phyloP scores from a whole-genome alignment of 352 stramenopile species.

The Phytophthora fragariaefolia region DNA sequence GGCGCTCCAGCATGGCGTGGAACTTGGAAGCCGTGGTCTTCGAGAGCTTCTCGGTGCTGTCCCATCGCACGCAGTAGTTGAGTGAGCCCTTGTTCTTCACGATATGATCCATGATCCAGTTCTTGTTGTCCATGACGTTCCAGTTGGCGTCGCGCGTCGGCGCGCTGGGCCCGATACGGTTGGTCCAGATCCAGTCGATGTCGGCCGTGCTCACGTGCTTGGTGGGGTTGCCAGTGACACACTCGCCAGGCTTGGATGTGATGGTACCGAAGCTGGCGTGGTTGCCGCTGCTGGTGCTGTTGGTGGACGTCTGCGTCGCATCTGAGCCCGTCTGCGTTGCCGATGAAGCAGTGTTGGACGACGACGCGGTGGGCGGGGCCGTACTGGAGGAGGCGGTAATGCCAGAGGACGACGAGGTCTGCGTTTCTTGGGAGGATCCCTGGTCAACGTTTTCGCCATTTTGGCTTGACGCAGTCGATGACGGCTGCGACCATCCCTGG shows the following conservation, averaged over 20 bases:
- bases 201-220: conserved; percentile 17
- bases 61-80: conserved; percentile 45
- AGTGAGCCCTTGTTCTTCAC: conserved; percentile 39
- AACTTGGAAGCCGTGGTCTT: conserved; percentile 39
- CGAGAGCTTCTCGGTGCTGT: conserved; percentile 38
- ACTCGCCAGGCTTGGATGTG: conserved; percentile 11
- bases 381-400: no score
- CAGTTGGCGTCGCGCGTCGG: no score
- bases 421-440: background rate
- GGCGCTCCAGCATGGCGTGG: conserved; percentile 33
- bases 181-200: conserved; percentile 8
- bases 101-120: conserved; percentile 42
- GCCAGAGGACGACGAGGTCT: background rate
- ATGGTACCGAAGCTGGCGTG: conserved; percentile 21
- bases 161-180: conserved; percentile 23
- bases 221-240: conserved; percentile 15
- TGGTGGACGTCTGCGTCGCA: background rate
- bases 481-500: background rate
- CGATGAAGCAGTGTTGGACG: no score
- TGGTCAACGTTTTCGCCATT: background rate
- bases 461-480: background rate
- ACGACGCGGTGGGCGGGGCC: no score
- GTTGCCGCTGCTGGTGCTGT: conserved; percentile 1
- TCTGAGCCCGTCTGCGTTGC: background rate
- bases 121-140: conserved; percentile 24